Evolutionary conservation across 768 basidiomycete genomes (phyloP).

Genomic region (Lyophyllum decastes): DNA sequence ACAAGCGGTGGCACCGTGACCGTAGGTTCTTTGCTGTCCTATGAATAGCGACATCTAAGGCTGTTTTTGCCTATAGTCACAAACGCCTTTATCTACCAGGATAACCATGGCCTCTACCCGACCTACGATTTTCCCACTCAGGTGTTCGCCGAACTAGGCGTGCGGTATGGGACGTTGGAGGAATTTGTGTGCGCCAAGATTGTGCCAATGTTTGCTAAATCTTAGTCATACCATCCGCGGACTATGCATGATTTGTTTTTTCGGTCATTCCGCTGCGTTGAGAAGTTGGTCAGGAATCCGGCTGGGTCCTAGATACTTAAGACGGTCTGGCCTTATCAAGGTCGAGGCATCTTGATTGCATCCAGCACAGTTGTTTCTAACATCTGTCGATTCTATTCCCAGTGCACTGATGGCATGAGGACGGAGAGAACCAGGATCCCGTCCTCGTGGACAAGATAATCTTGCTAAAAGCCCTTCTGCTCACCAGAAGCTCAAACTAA

Average conservation of each 20-base stretch:
- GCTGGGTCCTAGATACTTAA: no score
- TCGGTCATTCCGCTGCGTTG: no score
- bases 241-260: no score
- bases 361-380: no score
- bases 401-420: no score
- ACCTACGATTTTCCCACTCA: constrained; percentile 3
- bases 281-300: no score
- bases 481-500: no score
- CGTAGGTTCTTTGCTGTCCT: neutral
- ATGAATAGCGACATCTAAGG: neutral
- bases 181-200: constrained; percentile 13
- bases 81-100: constrained; percentile 15
- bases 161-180: constrained; percentile 15
- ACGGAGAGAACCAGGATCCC: no score
- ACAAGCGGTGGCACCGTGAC: constrained; percentile 11
- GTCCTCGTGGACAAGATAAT: neutral
- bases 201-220: constrained; percentile 8
- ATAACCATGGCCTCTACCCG: constrained; percentile 15
- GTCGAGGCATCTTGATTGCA: no score
- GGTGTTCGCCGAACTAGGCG: constrained; percentile 7
- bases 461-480: neutral
- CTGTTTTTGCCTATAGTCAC: constrained; percentile 4
- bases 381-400: no score
- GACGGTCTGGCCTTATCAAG: no score
- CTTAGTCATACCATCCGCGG: neutral